Percentiles rank a stretch among this genome's conserved stretches.
Evolutionary conservation across 805 yeast species (phyloP).

Genomic region (Ogataea pilisensis): DNA sequence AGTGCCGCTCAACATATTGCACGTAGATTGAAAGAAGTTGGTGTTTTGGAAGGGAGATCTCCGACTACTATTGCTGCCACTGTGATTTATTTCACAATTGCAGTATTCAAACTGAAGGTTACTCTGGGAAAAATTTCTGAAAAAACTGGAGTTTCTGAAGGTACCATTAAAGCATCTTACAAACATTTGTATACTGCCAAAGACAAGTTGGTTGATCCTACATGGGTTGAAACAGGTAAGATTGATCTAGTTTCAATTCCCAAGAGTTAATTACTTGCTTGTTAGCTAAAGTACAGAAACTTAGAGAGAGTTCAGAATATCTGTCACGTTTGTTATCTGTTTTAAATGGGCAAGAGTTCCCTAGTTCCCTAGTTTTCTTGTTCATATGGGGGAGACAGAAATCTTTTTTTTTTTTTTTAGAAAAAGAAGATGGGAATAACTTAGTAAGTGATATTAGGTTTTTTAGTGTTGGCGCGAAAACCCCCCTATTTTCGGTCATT

Average conservation of each 20-base stretch:
- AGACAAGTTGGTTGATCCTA: conserved; percentile 67
- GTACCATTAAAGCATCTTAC: conserved; percentile 91
- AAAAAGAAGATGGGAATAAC: too few species aligned
- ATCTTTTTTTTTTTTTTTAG: too few species aligned
- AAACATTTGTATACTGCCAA: conserved; percentile 74
- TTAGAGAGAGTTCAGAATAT: too few species aligned
- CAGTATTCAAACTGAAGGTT: conserved; percentile 76
- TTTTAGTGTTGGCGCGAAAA: too few species aligned
- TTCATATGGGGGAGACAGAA: too few species aligned
- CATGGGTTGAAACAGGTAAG: conserved; percentile 69
- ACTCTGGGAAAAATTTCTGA: conserved; percentile 82
- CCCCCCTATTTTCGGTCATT: too few species aligned
- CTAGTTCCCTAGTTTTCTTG: too few species aligned
- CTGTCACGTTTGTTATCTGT: too few species aligned
- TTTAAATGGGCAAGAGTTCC: too few species aligned
- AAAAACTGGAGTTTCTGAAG: conserved; percentile 93
- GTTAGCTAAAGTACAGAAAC: too few species aligned
- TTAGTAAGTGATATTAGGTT: too few species aligned
- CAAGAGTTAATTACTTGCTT: conserved; percentile 11
- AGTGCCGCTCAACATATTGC: conserved; percentile 94
- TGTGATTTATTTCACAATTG: conserved; percentile 88
- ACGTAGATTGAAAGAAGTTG: conserved; percentile 81
- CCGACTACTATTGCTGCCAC: conserved; percentile 98
- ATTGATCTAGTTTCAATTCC: conserved; percentile 36
- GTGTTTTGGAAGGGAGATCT: conserved; percentile 92